A percentile compares a stretch with the other conserved stretches of the same genome.
Conservation (phyloP, 441 rosid species). For the Bruguiera hainesii region DNA sequence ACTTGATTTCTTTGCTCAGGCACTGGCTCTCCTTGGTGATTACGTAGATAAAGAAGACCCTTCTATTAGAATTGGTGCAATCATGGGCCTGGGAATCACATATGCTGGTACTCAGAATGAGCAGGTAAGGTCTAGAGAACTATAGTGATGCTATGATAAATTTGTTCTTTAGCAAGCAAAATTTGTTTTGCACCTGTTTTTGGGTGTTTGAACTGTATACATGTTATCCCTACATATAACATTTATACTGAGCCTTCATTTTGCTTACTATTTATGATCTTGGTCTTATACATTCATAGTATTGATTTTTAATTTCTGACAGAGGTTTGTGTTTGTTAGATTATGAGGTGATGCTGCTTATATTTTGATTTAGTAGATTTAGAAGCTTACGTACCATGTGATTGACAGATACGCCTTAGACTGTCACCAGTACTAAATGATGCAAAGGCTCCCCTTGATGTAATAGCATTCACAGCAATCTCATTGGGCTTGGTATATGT, state of each 20-base stretch:
- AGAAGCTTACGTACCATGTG: constrained; percentile 1
- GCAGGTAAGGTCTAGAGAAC: constrained; percentile 40
- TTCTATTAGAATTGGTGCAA: constrained; percentile 82
- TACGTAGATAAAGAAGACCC: constrained; percentile 72
- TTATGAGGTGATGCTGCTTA: neutral
- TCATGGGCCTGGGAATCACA: constrained; percentile 94
- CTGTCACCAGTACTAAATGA: constrained; percentile 69
- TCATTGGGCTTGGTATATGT: constrained; percentile 86
- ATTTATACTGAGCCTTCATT: too few relatives aligned
- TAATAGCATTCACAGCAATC: constrained; percentile 82
- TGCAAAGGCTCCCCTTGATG: constrained; percentile 74
- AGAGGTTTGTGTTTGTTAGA: neutral
- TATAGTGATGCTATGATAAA: too few relatives aligned
- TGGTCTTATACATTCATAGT: too few relatives aligned
- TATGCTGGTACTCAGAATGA: constrained; percentile 96
- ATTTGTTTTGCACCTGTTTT: too few relatives aligned
- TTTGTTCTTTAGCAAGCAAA: too few relatives aligned
- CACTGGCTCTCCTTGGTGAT: constrained; percentile 79
- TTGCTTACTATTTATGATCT: too few relatives aligned
- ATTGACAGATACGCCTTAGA: constrained; percentile 52
- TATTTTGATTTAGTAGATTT: neutral
- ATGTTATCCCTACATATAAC: too few relatives aligned
- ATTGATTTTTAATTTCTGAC: too few relatives aligned
- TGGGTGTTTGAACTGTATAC: too few relatives aligned
- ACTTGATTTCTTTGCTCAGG: constrained; percentile 45